Percentiles rank a stretch among this genome's conserved stretches.
These are phyloP conservation scores for Phyllostachys edulis DNA, from an alignment of 176 grass and related monocot species.

Conservation along the genomic window DNA sequence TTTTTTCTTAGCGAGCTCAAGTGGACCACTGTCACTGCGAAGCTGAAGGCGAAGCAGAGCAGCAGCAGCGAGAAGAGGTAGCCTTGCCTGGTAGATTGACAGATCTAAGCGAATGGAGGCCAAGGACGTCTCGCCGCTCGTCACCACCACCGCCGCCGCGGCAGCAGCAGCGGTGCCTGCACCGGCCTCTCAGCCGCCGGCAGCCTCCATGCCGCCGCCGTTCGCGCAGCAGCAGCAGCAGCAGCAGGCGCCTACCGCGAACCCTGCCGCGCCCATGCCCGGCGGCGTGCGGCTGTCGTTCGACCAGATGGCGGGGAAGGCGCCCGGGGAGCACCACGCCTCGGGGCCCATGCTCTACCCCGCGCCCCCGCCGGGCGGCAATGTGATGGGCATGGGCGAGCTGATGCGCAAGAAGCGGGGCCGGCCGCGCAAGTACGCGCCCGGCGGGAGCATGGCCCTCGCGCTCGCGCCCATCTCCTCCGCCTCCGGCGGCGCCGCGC, in stretches of 20 bases:
- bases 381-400: constrained; percentile 62
- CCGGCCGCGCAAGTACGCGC: constrained; percentile 92
- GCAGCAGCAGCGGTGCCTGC: background rate
- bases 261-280: constrained; percentile 29
- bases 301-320: constrained; percentile 46
- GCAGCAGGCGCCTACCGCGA: background rate
- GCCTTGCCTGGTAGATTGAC: background rate
- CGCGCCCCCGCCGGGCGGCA: background rate
- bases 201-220: constrained; percentile 15
- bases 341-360: constrained; percentile 44
- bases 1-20: background rate
- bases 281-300: constrained; percentile 49
- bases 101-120: constrained; percentile 59
- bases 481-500: constrained; percentile 21
- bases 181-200: constrained; percentile 24
- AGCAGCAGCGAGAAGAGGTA: background rate
- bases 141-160: constrained; percentile 2
- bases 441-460: constrained; percentile 81
- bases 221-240: constrained; percentile 17
- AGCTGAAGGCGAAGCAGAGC: background rate
- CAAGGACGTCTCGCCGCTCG: constrained; percentile 54
- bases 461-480: constrained; percentile 75
- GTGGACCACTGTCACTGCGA: constrained; percentile 24
- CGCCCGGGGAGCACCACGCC: constrained; percentile 36
- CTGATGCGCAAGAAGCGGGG: constrained; percentile 86